These are phyloP conservation scores for Porpolomopsis calyptriformis DNA, from an alignment of 768 basidiomycete genomes.

Conservation along the genomic window DNA sequence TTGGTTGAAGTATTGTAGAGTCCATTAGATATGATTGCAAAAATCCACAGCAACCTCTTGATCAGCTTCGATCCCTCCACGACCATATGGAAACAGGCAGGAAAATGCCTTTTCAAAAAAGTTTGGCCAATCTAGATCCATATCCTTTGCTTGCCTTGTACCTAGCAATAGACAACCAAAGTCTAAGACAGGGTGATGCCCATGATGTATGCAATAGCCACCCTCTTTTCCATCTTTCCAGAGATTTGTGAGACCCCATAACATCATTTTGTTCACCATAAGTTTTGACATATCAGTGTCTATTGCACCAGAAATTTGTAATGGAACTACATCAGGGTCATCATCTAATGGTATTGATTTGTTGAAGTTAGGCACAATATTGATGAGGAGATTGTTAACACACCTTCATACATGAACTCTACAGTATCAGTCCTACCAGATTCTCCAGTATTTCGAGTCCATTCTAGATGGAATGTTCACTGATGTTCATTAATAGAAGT, in stretches of 20 bases:
- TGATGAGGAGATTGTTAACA: background rate
- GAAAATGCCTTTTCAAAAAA: constrained; percentile 1
- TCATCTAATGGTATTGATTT: background rate
- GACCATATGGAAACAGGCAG: background rate
- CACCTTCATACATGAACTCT: no score
- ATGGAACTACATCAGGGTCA: constrained; percentile 14
- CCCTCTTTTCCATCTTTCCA: background rate
- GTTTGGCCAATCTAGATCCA: background rate
- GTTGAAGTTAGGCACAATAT: background rate
- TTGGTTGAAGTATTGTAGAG: background rate
- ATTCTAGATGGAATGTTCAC: no score
- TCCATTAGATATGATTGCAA: background rate
- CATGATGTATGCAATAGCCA: constrained; percentile 10
- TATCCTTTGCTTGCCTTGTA: background rate
- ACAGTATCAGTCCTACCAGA: background rate
- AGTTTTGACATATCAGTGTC: constrained; percentile 14
- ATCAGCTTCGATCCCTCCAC: background rate
- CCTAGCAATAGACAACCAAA: constrained; percentile 1
- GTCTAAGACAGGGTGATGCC: constrained; percentile 1
- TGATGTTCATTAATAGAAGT: background rate
- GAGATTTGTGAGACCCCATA: background rate
- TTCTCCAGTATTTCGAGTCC: background rate
- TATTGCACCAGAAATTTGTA: constrained; percentile 15
- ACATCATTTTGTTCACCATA: constrained; percentile 9
- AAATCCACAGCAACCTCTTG: background rate